Evolutionary conservation across 106 monocot genomes (phyloP).

Genomic region (Alisma plantagoaquatica): DNA sequence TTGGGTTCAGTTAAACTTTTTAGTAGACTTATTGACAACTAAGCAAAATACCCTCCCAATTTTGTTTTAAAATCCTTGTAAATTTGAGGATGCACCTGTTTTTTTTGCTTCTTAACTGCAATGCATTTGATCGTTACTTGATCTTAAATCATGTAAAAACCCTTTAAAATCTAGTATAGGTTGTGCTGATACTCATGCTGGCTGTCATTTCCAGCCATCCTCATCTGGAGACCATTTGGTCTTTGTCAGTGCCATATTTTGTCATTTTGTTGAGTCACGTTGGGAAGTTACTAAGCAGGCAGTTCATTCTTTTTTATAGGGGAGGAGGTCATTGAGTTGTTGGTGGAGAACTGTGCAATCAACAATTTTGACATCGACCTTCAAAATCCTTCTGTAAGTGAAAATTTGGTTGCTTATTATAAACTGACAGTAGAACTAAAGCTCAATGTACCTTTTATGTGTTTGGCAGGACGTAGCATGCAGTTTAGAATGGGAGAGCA

Average conservation of each 20-base stretch:
- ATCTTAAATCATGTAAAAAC: too few species aligned
- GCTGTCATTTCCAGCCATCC: not conserved
- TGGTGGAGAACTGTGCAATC: slow-evolving; percentile 84
- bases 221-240: not conserved
- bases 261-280: not conserved
- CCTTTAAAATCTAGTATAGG: not conserved
- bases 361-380: slow-evolving; percentile 90
- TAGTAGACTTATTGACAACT: too few species aligned
- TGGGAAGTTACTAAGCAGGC: too few species aligned
- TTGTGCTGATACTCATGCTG: not conserved
- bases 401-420: not conserved
- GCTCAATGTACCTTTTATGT: too few species aligned
- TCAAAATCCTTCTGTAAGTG: slow-evolving; percentile 81
- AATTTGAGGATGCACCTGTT: too few species aligned
- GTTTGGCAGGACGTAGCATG: slow-evolving; percentile 56
- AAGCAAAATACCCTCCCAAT: too few species aligned
- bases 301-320: slow-evolving; percentile 30
- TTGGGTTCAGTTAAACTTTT: too few species aligned
- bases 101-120: too few species aligned
- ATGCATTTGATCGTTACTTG: too few species aligned
- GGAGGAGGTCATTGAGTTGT: slow-evolving; percentile 45
- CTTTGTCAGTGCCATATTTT: not conserved
- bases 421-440: not conserved
- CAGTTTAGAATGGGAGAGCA: slow-evolving; percentile 75
- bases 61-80: too few species aligned